These are phyloP conservation scores for Pseudoneurospora amorphoporcata DNA, from an alignment of 495 filamentous ascomycete species.

Conservation along the genomic window DNA sequence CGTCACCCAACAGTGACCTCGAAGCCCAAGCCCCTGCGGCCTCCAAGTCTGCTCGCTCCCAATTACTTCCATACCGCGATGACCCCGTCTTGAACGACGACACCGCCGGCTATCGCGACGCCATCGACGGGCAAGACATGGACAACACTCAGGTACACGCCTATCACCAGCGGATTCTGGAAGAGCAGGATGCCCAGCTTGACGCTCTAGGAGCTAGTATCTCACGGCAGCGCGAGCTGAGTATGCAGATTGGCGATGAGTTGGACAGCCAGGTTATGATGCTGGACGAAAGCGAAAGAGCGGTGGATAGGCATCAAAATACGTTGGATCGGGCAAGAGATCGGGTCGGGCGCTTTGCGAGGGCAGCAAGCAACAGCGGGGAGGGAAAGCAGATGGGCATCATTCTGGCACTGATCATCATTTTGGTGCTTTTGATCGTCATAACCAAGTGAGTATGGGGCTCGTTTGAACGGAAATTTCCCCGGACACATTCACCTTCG, in stretches of 20 bases:
- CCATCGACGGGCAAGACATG: slow-evolving; percentile 26
- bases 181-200: slow-evolving; percentile 86
- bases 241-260: slow-evolving; percentile 94
- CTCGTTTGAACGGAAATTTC: not conserved
- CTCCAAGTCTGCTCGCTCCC: slow-evolving; percentile 32
- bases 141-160: slow-evolving; percentile 79
- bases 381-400: slow-evolving; percentile 75
- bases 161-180: slow-evolving; percentile 68
- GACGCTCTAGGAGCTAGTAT: slow-evolving; percentile 78
- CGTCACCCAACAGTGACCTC: slow-evolving; percentile 32
- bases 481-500: not conserved
- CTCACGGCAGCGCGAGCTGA: slow-evolving; percentile 83
- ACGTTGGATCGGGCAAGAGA: slow-evolving; percentile 64
- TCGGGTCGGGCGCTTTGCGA: slow-evolving; percentile 57
- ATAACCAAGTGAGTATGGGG: slow-evolving; percentile 51
- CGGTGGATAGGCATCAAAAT: slow-evolving; percentile 69
- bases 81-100: slow-evolving; percentile 28
- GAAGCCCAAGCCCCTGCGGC: slow-evolving; percentile 32
- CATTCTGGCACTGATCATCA: slow-evolving; percentile 64
- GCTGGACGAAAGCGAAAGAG: slow-evolving; percentile 77
- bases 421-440: slow-evolving; percentile 67
- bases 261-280: slow-evolving; percentile 80
- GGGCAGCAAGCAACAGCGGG: slow-evolving; percentile 65
- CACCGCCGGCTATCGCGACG: slow-evolving; percentile 46
- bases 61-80: slow-evolving; percentile 56